Percentiles rank a stretch among this genome's conserved stretches.
phyloP scores from a whole-genome alignment of 2,329 filamentous ascomycete species.

The Fusarium nematophilum region DNA sequence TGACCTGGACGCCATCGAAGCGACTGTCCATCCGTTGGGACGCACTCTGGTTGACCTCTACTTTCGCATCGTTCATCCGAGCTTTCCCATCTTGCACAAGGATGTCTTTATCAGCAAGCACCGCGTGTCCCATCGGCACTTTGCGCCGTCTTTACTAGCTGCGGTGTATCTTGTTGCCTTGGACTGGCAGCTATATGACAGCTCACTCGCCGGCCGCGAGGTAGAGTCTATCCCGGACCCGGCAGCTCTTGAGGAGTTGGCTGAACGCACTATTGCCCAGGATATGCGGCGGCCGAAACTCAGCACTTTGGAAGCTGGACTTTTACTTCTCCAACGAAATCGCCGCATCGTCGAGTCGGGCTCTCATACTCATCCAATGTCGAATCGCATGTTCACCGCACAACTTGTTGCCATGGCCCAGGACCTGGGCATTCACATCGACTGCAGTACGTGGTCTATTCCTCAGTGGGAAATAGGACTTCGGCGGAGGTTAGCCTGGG shows the following conservation, averaged over 20 bases:
- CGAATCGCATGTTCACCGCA: slow-evolving; percentile 60
- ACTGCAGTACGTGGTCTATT: slow-evolving; percentile 71
- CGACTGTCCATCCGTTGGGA: slow-evolving; percentile 71
- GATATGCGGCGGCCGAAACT: slow-evolving; percentile 65
- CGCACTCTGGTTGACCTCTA: slow-evolving; percentile 73
- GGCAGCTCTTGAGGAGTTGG: slow-evolving; percentile 52
- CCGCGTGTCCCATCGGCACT: slow-evolving; percentile 65
- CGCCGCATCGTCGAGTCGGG: slow-evolving; percentile 51
- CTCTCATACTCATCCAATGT: slow-evolving; percentile 36
- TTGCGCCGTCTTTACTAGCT: slow-evolving; percentile 68
- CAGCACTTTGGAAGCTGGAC: slow-evolving; percentile 65
- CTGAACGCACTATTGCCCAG: slow-evolving; percentile 57
- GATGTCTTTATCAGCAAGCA: slow-evolving; percentile 72
- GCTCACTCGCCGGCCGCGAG: slow-evolving; percentile 55
- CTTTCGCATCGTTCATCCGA: slow-evolving; percentile 71
- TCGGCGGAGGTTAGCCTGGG: slow-evolving; percentile 72
- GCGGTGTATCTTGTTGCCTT: slow-evolving; percentile 72
- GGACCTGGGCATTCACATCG: slow-evolving; percentile 69
- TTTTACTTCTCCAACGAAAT: slow-evolving; percentile 63
- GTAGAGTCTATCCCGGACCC: slow-evolving; percentile 45
- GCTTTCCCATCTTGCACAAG: slow-evolving; percentile 69
- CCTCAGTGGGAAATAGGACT: slow-evolving; percentile 72
- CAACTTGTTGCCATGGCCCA: slow-evolving; percentile 68
- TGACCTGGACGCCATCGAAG: slow-evolving; percentile 65
- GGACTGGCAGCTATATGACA: slow-evolving; percentile 70